These are phyloP conservation scores for Oryza brachyantha DNA, from an alignment of 176 grass and related monocot species.

Conservation along the genomic window DNA sequence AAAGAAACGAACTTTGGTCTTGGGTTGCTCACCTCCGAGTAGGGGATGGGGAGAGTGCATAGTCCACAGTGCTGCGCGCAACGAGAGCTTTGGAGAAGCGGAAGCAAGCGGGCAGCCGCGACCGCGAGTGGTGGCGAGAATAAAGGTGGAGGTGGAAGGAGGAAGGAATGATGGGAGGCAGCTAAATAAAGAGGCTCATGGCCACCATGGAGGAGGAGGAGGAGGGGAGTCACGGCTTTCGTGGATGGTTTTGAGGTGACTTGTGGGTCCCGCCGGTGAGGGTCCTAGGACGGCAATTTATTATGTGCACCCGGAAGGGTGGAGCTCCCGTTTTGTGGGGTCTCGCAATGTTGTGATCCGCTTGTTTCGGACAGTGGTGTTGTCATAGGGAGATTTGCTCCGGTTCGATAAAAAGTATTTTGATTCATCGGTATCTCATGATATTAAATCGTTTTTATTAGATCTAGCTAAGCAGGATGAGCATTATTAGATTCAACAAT, in stretches of 20 bases:
- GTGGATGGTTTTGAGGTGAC: not conserved
- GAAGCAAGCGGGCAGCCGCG: not conserved
- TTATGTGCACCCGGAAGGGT: not conserved
- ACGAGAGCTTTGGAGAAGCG: not conserved
- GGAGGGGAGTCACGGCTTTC: not conserved
- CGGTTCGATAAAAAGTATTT: no score
- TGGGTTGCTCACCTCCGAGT: constrained; percentile 49
- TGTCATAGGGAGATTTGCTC: no score
- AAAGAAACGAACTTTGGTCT: not conserved
- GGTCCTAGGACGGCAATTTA: not conserved
- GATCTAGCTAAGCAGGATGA: no score
- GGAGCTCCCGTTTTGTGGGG: not conserved
- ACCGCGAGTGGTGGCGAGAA: not conserved
- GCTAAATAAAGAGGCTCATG: constrained; percentile 31
- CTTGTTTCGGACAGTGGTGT: not conserved
- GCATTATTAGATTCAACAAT: no score
- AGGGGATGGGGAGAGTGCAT: constrained; percentile 10
- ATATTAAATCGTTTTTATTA: no score
- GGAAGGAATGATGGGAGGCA: not conserved
- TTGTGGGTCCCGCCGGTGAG: not conserved
- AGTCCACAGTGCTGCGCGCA: constrained; percentile 11
- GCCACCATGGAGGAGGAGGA: not conserved
- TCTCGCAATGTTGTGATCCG: not conserved
- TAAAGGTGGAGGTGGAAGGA: constrained; percentile 1
- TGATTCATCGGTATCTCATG: no score